Evolutionary conservation across 495 filamentous ascomycete genomes (phyloP), one percentile per base, ranked within the genome.

Genomic region (Penicillium salamii): DNA sequence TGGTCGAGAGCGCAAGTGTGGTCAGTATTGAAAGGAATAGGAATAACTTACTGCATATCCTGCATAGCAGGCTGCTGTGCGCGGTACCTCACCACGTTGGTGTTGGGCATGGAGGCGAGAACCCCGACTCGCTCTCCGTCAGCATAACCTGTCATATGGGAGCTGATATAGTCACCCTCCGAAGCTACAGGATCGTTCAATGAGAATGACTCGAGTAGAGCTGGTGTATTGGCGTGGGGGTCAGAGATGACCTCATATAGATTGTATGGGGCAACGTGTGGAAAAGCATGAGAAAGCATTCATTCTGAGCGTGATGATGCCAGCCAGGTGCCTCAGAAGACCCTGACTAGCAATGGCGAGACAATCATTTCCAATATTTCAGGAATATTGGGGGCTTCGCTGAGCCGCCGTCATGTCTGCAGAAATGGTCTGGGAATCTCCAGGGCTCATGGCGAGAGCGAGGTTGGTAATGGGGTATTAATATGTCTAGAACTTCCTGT

Each of bases 11-110:
- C 49, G 67, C 58, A 57, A 69, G 62, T 56, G 49, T 50, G 60
- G 69, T 61, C 64, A 50, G 42, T 48, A 71, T 68, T 65, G 42
- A 68, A 74, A 74, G n/a, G 59, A 41, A 33, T 24, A 36, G 50
- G 36, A 62, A 68, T 43, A 61, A 77, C 75, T 68, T 76, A 78
- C 75, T 69, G 62, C 57, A 73, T 61, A 63, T 75, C 71, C 46
- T 76, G 70, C 66, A 71, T 56, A 42, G 59, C 63, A 70, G 69
- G 52, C 53, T 66, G 65, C 55, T 69, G 69, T 63, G 70, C 59
- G 58, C 64, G 70, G 69, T 74, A 77, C 58, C 67, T 61, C 57
- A 75, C 59, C 61, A 68, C 67, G 68, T 72, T 76, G 63, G 65
- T 71, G 54, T 65, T 66, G 61, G 71, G 62, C 54, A 75, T 68